Conservation (phyloP, 768 basidiomycete species). For the Amanita polypyramis region DNA sequence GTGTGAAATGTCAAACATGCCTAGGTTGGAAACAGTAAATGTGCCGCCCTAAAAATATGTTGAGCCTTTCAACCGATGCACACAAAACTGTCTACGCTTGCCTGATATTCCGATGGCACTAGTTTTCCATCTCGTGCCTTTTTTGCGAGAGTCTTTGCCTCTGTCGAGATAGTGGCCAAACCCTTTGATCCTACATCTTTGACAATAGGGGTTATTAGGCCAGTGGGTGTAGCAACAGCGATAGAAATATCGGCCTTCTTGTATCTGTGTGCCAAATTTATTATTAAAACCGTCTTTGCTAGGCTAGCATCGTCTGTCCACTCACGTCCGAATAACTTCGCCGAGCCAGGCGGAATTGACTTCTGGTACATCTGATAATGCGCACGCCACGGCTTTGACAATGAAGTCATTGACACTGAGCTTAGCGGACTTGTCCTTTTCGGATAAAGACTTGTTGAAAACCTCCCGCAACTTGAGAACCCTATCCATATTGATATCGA, state of each 20-base stretch:
- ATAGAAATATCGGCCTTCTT: constrained; percentile 96
- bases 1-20: constrained; percentile 92
- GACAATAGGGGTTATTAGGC: constrained; percentile 95
- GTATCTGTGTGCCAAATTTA: constrained; percentile 42
- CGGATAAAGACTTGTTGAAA: constrained; percentile 83
- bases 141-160: constrained; percentile 86
- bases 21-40: constrained; percentile 98
- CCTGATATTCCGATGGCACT: constrained; percentile 93
- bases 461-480: constrained; percentile 88
- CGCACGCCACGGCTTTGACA: constrained; percentile 88
- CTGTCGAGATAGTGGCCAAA: constrained; percentile 83
- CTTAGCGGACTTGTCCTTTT: constrained; percentile 86
- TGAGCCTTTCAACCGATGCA: background rate
- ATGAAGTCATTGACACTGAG: constrained; percentile 98
- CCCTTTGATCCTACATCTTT: constrained; percentile 91
- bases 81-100: constrained; percentile 17
- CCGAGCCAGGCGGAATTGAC: constrained; percentile 98
- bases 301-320: constrained; percentile 7
- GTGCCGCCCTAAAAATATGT: constrained; percentile 65
- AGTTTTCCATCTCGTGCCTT: constrained; percentile 97
- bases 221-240: constrained; percentile 92
- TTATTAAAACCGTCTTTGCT: background rate
- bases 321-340: constrained; percentile 90
- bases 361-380: constrained; percentile 91
- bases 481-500: constrained; percentile 95